Evolutionary conservation across 345 rosid genomes (phyloP).

Genomic region (Noccaea caerulescens): DNA sequence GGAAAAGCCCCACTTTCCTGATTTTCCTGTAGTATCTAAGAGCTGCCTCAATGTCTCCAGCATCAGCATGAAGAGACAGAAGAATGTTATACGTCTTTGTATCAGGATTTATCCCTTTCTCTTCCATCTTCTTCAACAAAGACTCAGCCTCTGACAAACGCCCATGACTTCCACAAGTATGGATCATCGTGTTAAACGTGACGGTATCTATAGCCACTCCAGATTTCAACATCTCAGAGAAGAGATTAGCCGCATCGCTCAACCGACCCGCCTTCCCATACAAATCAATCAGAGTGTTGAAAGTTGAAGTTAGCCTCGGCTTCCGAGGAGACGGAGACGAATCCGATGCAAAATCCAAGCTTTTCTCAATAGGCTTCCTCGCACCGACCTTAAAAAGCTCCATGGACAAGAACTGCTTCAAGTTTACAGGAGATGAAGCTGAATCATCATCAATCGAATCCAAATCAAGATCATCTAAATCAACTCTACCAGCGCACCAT

Average conservation of each 20-base stretch:
- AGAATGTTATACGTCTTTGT: slow-evolving; percentile 80
- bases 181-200: slow-evolving; percentile 90
- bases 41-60: slow-evolving; percentile 71
- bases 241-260: slow-evolving; percentile 73
- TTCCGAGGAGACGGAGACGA: slow-evolving; percentile 42
- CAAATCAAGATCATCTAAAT: slow-evolving; percentile 70
- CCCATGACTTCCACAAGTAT: slow-evolving; percentile 83
- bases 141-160: slow-evolving; percentile 76
- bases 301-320: slow-evolving; percentile 74
- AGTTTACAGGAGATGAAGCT: slow-evolving; percentile 55
- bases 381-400: slow-evolving; percentile 81
- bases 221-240: slow-evolving; percentile 77
- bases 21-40: slow-evolving; percentile 65
- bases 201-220: slow-evolving; percentile 75
- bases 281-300: slow-evolving; percentile 82
- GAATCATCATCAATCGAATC: slow-evolving; percentile 55
- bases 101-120: slow-evolving; percentile 66
- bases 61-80: slow-evolving; percentile 72
- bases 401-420: slow-evolving; percentile 76
- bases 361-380: slow-evolving; percentile 52
- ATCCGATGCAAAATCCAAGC: slow-evolving; percentile 35
- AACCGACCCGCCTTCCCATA: slow-evolving; percentile 92
- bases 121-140: slow-evolving; percentile 76
- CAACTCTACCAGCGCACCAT: slow-evolving; percentile 71
- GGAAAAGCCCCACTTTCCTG: slow-evolving; percentile 73